Evolutionary conservation across 768 basidiomycete species (phyloP).

Genomic region (Serpula lacrymans): DNA sequence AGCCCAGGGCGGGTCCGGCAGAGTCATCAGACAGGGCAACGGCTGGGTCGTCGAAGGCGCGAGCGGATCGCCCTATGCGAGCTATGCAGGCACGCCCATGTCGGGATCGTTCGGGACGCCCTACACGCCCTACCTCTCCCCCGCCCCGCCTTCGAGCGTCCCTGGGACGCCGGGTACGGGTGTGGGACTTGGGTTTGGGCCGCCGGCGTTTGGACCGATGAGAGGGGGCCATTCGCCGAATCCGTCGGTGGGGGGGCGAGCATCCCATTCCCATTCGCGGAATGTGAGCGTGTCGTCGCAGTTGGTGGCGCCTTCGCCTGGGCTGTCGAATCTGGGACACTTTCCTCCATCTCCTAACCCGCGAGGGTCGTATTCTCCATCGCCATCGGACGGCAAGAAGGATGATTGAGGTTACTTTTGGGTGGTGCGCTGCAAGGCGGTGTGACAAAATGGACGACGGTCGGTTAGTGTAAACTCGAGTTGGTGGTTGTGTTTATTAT

Average conservation of each 20-base stretch:
- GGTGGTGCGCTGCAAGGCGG: too few species aligned
- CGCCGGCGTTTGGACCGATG: conserved; percentile 19
- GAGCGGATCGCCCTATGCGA: conserved; percentile 33
- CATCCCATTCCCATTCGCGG: conserved; percentile 3
- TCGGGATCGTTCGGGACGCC: conserved; percentile 25
- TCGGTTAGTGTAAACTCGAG: too few species aligned
- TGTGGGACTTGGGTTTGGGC: conserved; percentile 21
- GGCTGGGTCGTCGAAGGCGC: conserved; percentile 59
- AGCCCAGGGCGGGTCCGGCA: conserved; percentile 17
- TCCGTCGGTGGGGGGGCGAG: conserved; percentile 16
- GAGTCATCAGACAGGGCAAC: conserved; percentile 53
- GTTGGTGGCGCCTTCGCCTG: conserved; percentile 10
- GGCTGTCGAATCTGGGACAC: background rate
- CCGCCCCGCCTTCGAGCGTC: conserved; percentile 24
- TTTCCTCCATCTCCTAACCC: background rate
- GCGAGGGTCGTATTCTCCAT: background rate
- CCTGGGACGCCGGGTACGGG: conserved; percentile 19
- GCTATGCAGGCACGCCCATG: conserved; percentile 33
- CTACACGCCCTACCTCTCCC: conserved; percentile 31
- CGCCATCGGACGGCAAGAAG: conserved; percentile 12
- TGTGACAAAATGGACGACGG: too few species aligned
- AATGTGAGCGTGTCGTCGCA: conserved; percentile 14
- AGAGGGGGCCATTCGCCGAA: conserved; percentile 18
- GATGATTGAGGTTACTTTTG: conserved; percentile 17
- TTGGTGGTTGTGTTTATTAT: too few species aligned